A percentile compares a stretch with the other conserved stretches of the same genome.
These are phyloP conservation scores for Eucommia ulmoides DNA, from an alignment of 257 asterid species.

Conservation along the genomic window DNA sequence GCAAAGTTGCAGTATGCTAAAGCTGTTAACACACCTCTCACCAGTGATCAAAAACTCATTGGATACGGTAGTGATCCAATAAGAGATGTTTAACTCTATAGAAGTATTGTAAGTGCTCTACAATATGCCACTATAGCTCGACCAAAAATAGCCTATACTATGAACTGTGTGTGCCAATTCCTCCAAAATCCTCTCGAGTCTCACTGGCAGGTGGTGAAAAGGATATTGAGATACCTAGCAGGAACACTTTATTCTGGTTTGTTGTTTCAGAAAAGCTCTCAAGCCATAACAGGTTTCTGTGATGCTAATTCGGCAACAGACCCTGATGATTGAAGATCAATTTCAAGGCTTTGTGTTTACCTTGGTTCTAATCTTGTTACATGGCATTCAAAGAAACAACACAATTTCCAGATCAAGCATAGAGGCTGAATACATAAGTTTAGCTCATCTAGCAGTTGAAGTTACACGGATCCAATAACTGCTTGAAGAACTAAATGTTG, in stretches of 20 bases:
- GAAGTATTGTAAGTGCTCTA: background rate
- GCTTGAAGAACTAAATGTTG: background rate
- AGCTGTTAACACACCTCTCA: background rate
- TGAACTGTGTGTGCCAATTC: background rate
- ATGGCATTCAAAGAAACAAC: constrained; percentile 8
- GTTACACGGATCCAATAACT: background rate
- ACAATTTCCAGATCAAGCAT: constrained; percentile 7
- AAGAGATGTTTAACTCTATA: background rate
- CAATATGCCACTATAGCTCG: too few species aligned
- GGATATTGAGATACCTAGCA: background rate
- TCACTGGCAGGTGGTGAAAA: background rate
- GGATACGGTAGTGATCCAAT: background rate
- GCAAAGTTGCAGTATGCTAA: background rate
- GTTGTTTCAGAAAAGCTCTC: background rate
- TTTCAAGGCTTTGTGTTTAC: background rate
- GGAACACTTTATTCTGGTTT: background rate
- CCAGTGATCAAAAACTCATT: background rate
- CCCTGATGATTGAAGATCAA: background rate
- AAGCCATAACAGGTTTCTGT: background rate
- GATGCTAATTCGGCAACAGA: constrained; percentile 4
- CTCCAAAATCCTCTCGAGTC: background rate
- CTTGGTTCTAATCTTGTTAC: background rate
- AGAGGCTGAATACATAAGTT: constrained; percentile 3
- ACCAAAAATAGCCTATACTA: background rate
- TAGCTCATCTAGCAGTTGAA: constrained; percentile 1